A percentile compares a stretch with the other conserved stretches of the same genome.
Conservation (phyloP, 1,284 basidiomycete genomes). For the Tausonia pullulans region DNA sequence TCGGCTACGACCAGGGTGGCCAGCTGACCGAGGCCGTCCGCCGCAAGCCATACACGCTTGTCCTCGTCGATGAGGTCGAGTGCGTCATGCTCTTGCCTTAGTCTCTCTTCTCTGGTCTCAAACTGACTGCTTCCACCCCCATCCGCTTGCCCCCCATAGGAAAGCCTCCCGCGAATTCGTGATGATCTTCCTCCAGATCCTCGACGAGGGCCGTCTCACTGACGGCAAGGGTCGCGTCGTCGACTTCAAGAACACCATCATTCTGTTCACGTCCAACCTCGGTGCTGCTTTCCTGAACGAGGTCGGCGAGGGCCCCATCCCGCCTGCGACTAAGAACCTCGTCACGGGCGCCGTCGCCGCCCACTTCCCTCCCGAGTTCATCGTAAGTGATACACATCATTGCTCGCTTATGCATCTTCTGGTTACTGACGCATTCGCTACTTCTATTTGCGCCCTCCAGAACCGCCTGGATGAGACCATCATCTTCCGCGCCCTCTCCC, state of each 20-base stretch:
- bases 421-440: not conserved
- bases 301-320: slow-evolving; percentile 35
- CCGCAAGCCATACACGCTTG: slow-evolving; percentile 30
- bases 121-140: slow-evolving; percentile 2
- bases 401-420: not conserved
- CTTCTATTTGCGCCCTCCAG: not conserved
- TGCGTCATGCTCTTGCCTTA: slow-evolving; percentile 46
- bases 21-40: slow-evolving; percentile 42
- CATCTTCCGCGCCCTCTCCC: slow-evolving; percentile 42
- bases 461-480: slow-evolving; percentile 39
- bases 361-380: slow-evolving; percentile 46
- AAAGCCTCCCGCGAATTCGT: slow-evolving; percentile 46
- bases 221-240: slow-evolving; percentile 34
- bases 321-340: slow-evolving; percentile 31
- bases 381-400: slow-evolving; percentile 24
- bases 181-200: slow-evolving; percentile 46
- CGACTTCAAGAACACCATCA: slow-evolving; percentile 32
- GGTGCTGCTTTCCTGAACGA: slow-evolving; percentile 45
- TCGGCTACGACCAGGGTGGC: slow-evolving; percentile 46
- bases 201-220: slow-evolving; percentile 45
- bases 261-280: slow-evolving; percentile 45
- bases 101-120: slow-evolving; percentile 29
- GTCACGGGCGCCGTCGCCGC: slow-evolving; percentile 41
- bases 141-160: slow-evolving; percentile 21
- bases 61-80: slow-evolving; percentile 37